phyloP scores from a whole-genome alignment of 2,329 filamentous ascomycete genomes.

The Trichoderma afroharzianum region DNA sequence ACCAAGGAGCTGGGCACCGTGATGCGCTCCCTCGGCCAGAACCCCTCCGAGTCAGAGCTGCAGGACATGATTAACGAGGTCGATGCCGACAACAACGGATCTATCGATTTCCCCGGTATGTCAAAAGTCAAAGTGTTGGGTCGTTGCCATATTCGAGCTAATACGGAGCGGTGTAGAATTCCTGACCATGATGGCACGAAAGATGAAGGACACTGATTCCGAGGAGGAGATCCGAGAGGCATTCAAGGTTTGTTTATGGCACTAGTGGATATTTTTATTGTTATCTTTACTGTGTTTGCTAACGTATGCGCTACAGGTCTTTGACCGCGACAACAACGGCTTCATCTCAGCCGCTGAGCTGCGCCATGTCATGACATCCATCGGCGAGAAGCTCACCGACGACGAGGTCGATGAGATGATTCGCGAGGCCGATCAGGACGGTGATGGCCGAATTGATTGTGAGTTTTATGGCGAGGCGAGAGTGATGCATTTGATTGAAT shows the following conservation, averaged over 20 bases:
- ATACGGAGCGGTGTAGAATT: slow-evolving; percentile 57
- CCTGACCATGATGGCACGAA: slow-evolving; percentile 89
- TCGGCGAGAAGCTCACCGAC: slow-evolving; percentile 86
- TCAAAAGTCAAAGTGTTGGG: neutral
- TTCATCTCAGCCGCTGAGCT: slow-evolving; percentile 87
- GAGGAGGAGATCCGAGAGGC: slow-evolving; percentile 88
- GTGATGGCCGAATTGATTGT: slow-evolving; percentile 87
- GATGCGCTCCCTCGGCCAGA: slow-evolving; percentile 86
- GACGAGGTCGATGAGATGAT: slow-evolving; percentile 94
- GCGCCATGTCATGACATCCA: slow-evolving; percentile 88
- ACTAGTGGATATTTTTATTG: neutral
- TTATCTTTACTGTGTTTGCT: neutral
- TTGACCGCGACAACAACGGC: slow-evolving; percentile 87
- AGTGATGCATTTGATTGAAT: neutral
- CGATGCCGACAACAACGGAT: slow-evolving; percentile 88
- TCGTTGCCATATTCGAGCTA: neutral
- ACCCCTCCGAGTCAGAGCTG: slow-evolving; percentile 83
- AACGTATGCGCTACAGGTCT: slow-evolving; percentile 48
- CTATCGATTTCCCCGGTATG: slow-evolving; percentile 85
- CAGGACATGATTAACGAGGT: slow-evolving; percentile 96
- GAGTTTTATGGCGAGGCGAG: slow-evolving; percentile 34
- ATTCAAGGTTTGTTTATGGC: slow-evolving; percentile 63
- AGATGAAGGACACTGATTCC: slow-evolving; percentile 92
- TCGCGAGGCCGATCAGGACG: slow-evolving; percentile 84
- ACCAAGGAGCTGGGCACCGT: slow-evolving; percentile 88